Conservation (phyloP, 108 stramenopile species). For the Pseudonitzschia multistriata region DNA sequence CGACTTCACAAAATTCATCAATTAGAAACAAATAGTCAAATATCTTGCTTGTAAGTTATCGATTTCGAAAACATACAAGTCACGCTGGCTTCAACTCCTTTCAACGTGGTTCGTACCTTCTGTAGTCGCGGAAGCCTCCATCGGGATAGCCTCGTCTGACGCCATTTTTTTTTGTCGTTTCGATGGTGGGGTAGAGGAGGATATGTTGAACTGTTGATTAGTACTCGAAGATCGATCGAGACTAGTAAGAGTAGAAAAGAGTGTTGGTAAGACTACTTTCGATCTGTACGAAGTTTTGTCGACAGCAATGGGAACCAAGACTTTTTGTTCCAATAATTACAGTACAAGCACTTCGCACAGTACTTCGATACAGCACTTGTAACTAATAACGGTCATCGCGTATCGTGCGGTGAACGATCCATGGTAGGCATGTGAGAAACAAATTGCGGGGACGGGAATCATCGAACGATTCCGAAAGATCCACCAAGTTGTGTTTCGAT, state of each 20-base stretch:
- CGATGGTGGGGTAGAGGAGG: constrained; percentile 27
- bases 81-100: neutral
- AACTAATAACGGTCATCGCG: neutral
- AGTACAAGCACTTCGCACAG: neutral
- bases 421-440: too few relatives aligned
- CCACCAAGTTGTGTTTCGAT: too few relatives aligned
- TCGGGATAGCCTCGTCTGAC: constrained; percentile 24
- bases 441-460: neutral
- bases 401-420: neutral
- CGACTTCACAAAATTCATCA: constrained; percentile 51
- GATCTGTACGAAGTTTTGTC: neutral
- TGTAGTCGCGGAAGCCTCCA: constrained; percentile 38
- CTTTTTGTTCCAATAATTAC: neutral
- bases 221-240: neutral
- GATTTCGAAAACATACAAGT: neutral
- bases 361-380: too few relatives aligned
- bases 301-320: too few relatives aligned
- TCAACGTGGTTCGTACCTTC: constrained; percentile 25
- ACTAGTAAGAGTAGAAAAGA: constrained; percentile 1
- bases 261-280: neutral
- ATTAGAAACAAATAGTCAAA: neutral
- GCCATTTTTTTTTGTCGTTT: constrained; percentile 39
- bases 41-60: too few relatives aligned
- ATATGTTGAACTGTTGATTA: constrained; percentile 8
- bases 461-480: neutral